Conservation (phyloP, 495 filamentous ascomycete genomes). For the Aspergillus sclerotioniger region DNA sequence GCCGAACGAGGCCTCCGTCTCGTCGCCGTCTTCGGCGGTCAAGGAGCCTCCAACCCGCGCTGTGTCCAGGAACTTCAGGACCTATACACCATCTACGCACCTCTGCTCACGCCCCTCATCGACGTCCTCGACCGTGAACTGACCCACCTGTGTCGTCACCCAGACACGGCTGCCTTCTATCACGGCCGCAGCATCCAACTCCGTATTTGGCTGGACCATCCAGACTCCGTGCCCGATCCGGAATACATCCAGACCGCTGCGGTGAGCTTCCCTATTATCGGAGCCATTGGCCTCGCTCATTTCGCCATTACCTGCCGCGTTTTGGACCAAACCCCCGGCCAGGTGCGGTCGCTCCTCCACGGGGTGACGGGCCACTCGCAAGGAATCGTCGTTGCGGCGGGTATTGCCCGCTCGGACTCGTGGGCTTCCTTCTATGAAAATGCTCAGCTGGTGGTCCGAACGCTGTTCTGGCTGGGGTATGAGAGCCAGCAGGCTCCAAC, state of each 20-base stretch:
- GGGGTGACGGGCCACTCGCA: conserved; percentile 29
- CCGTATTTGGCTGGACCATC: neutral
- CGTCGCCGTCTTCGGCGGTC: neutral
- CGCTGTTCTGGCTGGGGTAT: conserved; percentile 24
- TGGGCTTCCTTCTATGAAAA: conserved; percentile 23
- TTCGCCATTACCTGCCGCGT: conserved; percentile 21
- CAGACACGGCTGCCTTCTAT: neutral
- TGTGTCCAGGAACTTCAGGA: neutral
- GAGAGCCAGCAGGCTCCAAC: conserved; percentile 4
- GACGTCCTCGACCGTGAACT: neutral
- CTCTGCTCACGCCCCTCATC: neutral
- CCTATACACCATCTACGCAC: neutral
- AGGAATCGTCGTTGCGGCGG: conserved; percentile 27
- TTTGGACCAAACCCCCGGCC: conserved; percentile 18
- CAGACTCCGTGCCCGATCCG: neutral
- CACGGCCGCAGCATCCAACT: neutral
- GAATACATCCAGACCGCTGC: neutral
- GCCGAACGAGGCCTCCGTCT: neutral
- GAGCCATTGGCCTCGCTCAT: conserved; percentile 15
- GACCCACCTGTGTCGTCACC: neutral
- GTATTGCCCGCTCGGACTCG: conserved; percentile 17
- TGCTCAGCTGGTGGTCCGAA: conserved; percentile 11
- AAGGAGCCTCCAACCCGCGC: neutral
- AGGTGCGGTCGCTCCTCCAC: conserved; percentile 13
- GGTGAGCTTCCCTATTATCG: conserved; percentile 26